phyloP scores from a whole-genome alignment of 2,329 filamentous ascomycete genomes.

The Fusarium musae region DNA sequence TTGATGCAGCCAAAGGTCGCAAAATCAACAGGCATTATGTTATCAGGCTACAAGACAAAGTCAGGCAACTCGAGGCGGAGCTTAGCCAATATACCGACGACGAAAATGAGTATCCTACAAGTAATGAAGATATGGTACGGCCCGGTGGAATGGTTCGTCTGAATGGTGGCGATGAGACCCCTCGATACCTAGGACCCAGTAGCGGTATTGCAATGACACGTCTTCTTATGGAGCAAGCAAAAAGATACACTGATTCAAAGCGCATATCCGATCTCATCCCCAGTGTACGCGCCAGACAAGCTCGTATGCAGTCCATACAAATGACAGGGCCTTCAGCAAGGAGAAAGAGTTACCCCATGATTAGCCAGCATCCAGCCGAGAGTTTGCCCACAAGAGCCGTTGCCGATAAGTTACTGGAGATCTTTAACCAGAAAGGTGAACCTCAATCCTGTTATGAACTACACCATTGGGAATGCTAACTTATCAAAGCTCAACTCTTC shows the following conservation, averaged over 20 bases:
- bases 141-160: slow-evolving; percentile 87
- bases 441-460: not conserved
- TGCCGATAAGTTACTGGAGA: slow-evolving; percentile 81
- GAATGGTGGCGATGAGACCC: slow-evolving; percentile 84
- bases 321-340: slow-evolving; percentile 63
- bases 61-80: slow-evolving; percentile 83
- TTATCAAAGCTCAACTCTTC: slow-evolving; percentile 79
- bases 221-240: slow-evolving; percentile 95
- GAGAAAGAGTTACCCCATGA: slow-evolving; percentile 91
- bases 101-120: slow-evolving; percentile 74
- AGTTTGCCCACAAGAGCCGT: slow-evolving; percentile 78
- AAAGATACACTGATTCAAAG: slow-evolving; percentile 89
- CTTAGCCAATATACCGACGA: slow-evolving; percentile 82
- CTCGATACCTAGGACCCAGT: slow-evolving; percentile 90
- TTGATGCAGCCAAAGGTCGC: slow-evolving; percentile 85
- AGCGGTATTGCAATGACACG: slow-evolving; percentile 96
- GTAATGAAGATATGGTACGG: slow-evolving; percentile 86
- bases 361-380: slow-evolving; percentile 84
- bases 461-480: slow-evolving; percentile 21
- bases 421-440: slow-evolving; percentile 86
- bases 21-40: slow-evolving; percentile 94
- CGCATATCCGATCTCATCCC: slow-evolving; percentile 93
- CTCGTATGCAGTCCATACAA: slow-evolving; percentile 69
- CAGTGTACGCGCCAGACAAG: slow-evolving; percentile 68
- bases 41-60: slow-evolving; percentile 87